phyloP scores from a whole-genome alignment of 2,329 filamentous ascomycete genomes.

The Thelonectria rubi region DNA sequence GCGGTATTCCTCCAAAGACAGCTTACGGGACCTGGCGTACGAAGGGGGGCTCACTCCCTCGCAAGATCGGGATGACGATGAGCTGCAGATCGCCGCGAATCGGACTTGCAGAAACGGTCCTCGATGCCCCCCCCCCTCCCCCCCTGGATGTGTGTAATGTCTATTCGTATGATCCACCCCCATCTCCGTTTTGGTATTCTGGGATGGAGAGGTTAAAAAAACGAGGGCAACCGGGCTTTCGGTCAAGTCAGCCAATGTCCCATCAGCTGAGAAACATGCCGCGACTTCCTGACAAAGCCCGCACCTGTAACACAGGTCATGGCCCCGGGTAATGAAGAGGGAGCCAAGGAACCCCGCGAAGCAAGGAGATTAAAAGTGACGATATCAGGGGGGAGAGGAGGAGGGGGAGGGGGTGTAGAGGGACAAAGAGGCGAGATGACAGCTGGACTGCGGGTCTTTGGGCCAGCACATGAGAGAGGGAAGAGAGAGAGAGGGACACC shows the following conservation, averaged over 20 bases:
- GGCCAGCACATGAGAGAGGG: slow-evolving; percentile 31
- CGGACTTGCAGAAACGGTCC: slow-evolving; percentile 3
- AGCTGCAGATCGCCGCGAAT: slow-evolving; percentile 16
- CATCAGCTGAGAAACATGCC: slow-evolving; percentile 33
- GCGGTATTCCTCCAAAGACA: slow-evolving; percentile 20
- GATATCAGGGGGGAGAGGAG: neutral
- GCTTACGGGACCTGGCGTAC: slow-evolving; percentile 27
- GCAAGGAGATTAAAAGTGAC: slow-evolving; percentile 1
- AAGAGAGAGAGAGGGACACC: slow-evolving; percentile 29
- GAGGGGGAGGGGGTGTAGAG: slow-evolving; percentile 8
- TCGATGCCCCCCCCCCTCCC: neutral
- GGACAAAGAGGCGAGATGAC: slow-evolving; percentile 35
- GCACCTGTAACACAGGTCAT: slow-evolving; percentile 34
- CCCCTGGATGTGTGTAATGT: slow-evolving; percentile 3
- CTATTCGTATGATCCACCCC: slow-evolving; percentile 6
- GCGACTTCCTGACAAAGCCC: slow-evolving; percentile 17
- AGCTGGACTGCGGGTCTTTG: slow-evolving; percentile 30
- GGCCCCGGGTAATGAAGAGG: slow-evolving; percentile 22
- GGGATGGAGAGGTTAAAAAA: neutral
- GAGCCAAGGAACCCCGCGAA: slow-evolving; percentile 9
- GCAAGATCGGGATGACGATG: slow-evolving; percentile 15
- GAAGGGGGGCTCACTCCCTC: slow-evolving; percentile 7
- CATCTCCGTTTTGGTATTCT: neutral
- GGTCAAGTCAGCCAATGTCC: neutral
- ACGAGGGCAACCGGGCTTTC: too few relatives aligned